Evolutionary conservation across 257 asterid species (phyloP), one percentile per base, ranked within the genome.

Genomic region (Hygrophila difformis): DNA sequence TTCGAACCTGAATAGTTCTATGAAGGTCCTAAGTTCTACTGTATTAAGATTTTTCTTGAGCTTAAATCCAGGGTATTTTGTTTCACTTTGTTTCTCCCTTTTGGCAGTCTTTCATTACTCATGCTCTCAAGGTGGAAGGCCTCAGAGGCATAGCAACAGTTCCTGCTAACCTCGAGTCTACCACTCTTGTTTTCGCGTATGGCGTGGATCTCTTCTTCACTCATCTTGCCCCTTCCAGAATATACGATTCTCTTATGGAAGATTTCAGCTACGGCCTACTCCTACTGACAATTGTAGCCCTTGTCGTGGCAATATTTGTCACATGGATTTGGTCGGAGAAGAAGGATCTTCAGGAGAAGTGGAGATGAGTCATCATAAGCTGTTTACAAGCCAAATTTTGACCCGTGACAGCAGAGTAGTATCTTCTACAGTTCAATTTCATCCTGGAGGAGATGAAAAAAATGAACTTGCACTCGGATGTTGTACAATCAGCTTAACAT

Each of bases 301-400:
- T 91, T 39, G 43, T 85, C 19, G 61, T 72, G 51, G 92, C 96
- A 0, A 91, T 91, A 41, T 69, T 91, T 12, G 84, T 80, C 12
- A 82, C 95, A 1, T 91, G 96, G 96, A 70, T 86, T 43, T 79
- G 79, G 93, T 91, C 98, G 0, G 95, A 91, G 76, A 82, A 64
- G 74, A 91, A 86, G 64, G 96, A 86, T 40, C 75, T 91, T 59
- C 96, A 91, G 79, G 98, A 86, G 45, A 86, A 86, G 72, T 91
- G 98, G 98, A 91, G 84, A 67, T 86, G 78, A 91, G 17, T 12
- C 33, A n/a, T n/a, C n/a, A n/a, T n/a, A 51, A 52, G 44, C 56
- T 20, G 44, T 20, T 38, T 7, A 34, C 23, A 18, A n/a, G 20
- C 35, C 59, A 51, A 39, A 47, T 43, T 13, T 44, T 1, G 18